phyloP scores from a whole-genome alignment of 176 grass and related monocot species.

The Oryza punctata region DNA sequence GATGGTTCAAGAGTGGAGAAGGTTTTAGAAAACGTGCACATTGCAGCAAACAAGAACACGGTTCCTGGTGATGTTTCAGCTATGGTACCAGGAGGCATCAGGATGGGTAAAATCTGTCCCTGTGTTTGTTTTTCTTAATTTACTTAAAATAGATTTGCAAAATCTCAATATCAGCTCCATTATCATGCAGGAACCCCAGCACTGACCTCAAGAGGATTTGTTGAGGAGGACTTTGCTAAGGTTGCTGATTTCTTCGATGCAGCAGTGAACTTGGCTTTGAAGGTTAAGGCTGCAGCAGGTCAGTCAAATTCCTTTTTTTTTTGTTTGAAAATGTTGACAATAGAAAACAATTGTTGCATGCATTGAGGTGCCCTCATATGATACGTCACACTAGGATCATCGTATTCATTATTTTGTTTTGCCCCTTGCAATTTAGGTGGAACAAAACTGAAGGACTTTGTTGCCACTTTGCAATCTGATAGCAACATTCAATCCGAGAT shows the following conservation, averaged over 20 bases:
- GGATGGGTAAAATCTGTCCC: constrained; percentile 76
- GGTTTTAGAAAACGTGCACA: constrained; percentile 91
- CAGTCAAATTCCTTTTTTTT: constrained; percentile 13
- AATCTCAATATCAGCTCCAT: constrained; percentile 18
- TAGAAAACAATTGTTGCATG: constrained; percentile 1
- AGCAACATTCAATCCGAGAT: constrained; percentile 79
- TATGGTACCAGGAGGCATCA: constrained; percentile 99
- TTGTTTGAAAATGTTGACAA: constrained; percentile 1
- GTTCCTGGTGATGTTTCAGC: constrained; percentile 99
- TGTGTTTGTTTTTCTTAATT: not conserved
- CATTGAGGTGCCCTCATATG: not conserved
- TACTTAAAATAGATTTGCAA: constrained; percentile 9
- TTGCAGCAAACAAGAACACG: constrained; percentile 99
- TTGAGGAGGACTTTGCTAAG: constrained; percentile 96
- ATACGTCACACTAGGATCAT: constrained; percentile 7
- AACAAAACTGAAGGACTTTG: constrained; percentile 94
- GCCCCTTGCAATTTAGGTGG: constrained; percentile 53
- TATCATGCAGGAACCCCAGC: constrained; percentile 84
- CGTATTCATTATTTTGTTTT: constrained; percentile 22
- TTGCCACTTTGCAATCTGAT: constrained; percentile 81
- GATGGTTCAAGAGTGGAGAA: constrained; percentile 98
- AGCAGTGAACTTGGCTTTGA: constrained; percentile 79
- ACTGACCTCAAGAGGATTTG: constrained; percentile 95
- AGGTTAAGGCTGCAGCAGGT: constrained; percentile 88
- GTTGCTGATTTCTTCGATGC: constrained; percentile 89